Conservation (phyloP, 441 rosid species). For the Arabidopsis hybrid region DNA sequence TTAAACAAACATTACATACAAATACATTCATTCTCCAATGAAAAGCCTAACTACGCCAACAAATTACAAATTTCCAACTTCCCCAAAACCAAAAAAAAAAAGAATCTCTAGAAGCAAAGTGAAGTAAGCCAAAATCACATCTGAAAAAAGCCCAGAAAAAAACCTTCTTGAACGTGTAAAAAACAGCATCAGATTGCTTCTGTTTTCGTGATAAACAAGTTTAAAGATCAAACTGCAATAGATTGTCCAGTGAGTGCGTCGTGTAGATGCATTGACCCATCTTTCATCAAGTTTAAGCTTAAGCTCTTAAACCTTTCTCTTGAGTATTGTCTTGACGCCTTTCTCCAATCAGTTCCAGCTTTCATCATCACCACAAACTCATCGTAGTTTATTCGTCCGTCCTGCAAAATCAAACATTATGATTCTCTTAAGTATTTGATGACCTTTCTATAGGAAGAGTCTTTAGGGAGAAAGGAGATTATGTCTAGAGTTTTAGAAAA, state of each 20-base stretch:
- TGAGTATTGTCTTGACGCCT: conserved; percentile 97
- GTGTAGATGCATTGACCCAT: conserved; percentile 91
- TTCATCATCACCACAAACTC: conserved; percentile 99
- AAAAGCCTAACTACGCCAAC: conserved; percentile 31
- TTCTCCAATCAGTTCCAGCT: conserved; percentile 99
- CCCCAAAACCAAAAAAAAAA: conserved; percentile 22
- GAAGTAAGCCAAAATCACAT: conserved; percentile 36
- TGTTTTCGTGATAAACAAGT: conserved; percentile 25
- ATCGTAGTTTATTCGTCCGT: conserved; percentile 85
- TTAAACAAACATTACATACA: conserved; percentile 46
- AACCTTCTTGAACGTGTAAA: conserved; percentile 19
- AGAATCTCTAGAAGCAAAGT: conserved; percentile 38
- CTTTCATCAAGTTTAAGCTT: conserved; percentile 96
- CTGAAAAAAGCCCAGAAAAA: conserved; percentile 11
- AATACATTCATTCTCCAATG: conserved; percentile 28
- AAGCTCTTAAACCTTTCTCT: conserved; percentile 97
- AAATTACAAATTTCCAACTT: conserved; percentile 38
- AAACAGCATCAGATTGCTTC: conserved; percentile 30
- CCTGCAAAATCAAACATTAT: conserved; percentile 52
- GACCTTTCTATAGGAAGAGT: not conserved
- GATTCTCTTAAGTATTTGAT: not conserved
- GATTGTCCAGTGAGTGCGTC: conserved; percentile 88
- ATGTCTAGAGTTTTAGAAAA: not conserved
- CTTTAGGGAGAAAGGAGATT: not conserved
- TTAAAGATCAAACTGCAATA: conserved; percentile 63